Conservation (phyloP, 2,329 filamentous ascomycete genomes). For the Apiospora sp. region DNA sequence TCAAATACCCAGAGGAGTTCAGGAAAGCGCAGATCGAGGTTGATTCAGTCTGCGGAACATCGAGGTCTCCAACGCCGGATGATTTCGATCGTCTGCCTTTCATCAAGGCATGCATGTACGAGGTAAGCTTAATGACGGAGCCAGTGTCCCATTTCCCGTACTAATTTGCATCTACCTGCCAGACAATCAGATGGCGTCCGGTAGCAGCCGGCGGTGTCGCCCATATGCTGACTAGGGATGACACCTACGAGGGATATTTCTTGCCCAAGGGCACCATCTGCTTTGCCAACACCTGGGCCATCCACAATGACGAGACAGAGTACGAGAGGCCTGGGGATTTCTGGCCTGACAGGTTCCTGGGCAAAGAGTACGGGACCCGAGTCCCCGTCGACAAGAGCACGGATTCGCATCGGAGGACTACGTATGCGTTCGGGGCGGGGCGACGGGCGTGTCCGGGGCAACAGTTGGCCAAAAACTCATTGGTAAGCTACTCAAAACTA, state of each 20-base stretch:
- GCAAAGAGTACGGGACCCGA: not conserved
- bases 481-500: not conserved
- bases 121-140: not conserved
- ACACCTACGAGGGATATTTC: slow-evolving; percentile 46
- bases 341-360: slow-evolving; percentile 1
- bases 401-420: not conserved
- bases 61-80: not conserved
- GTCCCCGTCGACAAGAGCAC: not conserved
- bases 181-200: slow-evolving; percentile 55
- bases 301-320: slow-evolving; percentile 46
- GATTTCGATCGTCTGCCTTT: slow-evolving; percentile 12
- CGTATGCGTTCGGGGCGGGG: not conserved
- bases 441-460: not conserved
- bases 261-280: slow-evolving; percentile 54
- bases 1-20: slow-evolving; percentile 51
- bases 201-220: slow-evolving; percentile 47
- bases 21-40: slow-evolving; percentile 49
- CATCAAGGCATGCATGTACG: slow-evolving; percentile 19
- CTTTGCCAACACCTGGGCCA: slow-evolving; percentile 51
- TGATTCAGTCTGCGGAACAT: slow-evolving; percentile 37
- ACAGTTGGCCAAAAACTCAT: not conserved
- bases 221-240: slow-evolving; percentile 46
- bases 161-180: not conserved
- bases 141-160: too few species aligned
- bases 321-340: slow-evolving; percentile 40